A percentile compares a stretch with the other conserved stretches of the same genome.
Conservation (phyloP, 371 early-diverging fungal species). For the Catenaria anguillulae region DNA sequence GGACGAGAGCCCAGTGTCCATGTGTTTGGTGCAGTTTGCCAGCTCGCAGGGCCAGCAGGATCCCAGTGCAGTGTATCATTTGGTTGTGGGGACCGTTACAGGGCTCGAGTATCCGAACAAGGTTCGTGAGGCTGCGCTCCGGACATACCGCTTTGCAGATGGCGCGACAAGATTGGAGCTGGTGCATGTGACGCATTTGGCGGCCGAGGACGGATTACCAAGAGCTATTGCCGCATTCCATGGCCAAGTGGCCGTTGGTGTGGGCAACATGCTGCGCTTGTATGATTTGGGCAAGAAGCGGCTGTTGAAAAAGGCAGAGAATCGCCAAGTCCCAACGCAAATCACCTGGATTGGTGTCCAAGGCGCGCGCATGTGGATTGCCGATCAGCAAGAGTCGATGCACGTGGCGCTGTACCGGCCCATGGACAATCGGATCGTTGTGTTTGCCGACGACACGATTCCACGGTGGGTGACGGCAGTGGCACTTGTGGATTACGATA, state of each 20-base stretch:
- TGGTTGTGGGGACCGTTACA: conserved; percentile 75
- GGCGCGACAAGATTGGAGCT: conserved; percentile 52
- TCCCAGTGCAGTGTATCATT: conserved; percentile 40
- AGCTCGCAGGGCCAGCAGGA: conserved; percentile 31
- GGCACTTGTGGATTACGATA: conserved; percentile 77
- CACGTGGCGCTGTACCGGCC: conserved; percentile 58
- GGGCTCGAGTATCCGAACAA: conserved; percentile 53
- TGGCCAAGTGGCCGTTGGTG: conserved; percentile 73
- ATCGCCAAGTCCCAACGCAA: conserved; percentile 55
- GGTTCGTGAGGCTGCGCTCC: conserved; percentile 52
- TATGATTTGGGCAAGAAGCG: conserved; percentile 86
- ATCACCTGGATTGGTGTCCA: conserved; percentile 62
- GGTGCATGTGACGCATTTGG: conserved; percentile 40
- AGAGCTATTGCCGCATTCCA: conserved; percentile 71
- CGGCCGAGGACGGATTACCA: conserved; percentile 71
- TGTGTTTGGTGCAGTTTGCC: conserved; percentile 5
- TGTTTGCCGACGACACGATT: conserved; percentile 88
- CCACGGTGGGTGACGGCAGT: conserved; percentile 72
- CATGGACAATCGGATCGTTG: conserved; percentile 59
- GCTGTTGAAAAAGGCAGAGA: conserved; percentile 80
- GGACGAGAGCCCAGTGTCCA: conserved; percentile 72
- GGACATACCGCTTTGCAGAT: conserved; percentile 50
- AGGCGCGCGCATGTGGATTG: conserved; percentile 69
- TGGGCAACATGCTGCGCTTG: conserved; percentile 71
- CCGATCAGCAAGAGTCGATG: conserved; percentile 78